These are phyloP conservation scores for Scedosporium minutisporum DNA, from an alignment of 2,329 filamentous ascomycete species.

Conservation along the genomic window DNA sequence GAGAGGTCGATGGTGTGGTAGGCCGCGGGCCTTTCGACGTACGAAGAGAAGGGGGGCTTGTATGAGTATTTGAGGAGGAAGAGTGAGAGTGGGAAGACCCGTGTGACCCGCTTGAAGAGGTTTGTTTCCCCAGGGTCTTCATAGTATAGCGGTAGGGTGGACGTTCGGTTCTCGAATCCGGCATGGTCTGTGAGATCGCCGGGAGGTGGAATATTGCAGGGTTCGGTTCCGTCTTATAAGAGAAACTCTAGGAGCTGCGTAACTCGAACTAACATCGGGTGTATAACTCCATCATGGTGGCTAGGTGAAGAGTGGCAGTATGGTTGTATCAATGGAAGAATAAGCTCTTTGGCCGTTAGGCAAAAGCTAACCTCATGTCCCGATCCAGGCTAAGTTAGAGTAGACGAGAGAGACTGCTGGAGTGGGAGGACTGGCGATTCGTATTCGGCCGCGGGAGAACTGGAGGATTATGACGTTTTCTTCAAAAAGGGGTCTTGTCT, in stretches of 20 bases:
- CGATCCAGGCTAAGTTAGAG: background rate
- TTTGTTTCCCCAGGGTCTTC: conserved; percentile 32
- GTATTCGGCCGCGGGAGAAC: background rate
- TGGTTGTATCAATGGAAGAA: background rate
- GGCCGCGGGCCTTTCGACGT: conserved; percentile 20
- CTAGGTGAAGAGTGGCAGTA: background rate
- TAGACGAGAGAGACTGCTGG: no score
- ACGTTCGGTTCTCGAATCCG: background rate
- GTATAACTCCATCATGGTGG: background rate
- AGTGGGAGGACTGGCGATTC: no score
- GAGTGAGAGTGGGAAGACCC: conserved; percentile 20
- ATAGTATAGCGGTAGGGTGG: conserved; percentile 30
- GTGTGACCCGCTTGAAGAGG: conserved; percentile 17
- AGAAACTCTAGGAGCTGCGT: background rate
- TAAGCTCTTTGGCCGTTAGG: background rate
- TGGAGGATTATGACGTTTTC: background rate
- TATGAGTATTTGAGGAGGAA: conserved; percentile 17
- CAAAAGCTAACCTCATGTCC: background rate
- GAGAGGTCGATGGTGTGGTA: conserved; percentile 43
- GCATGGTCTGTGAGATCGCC: background rate
- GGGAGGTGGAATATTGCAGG: background rate
- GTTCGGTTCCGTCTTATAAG: background rate
- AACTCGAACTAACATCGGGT: background rate
- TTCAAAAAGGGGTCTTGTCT: background rate
- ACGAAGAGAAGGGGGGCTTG: conserved; percentile 21